Percentiles rank a stretch among this genome's conserved stretches.
Conservation (phyloP, 106 monocot genomes). For the Alisma plantagoaquatica region DNA sequence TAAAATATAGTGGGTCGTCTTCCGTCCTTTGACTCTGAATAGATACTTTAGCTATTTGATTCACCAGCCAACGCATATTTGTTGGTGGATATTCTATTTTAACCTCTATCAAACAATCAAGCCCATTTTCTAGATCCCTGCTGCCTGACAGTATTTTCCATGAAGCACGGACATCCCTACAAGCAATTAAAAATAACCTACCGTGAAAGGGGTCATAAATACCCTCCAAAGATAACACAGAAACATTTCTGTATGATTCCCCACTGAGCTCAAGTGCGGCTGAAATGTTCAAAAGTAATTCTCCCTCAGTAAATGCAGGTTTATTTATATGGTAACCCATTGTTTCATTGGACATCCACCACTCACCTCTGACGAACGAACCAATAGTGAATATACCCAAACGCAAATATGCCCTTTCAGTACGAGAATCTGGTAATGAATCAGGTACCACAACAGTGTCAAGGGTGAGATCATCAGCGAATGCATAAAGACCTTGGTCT, state of each 20-base stretch:
- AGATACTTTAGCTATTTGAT: conserved; percentile 36
- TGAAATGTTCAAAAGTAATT: conserved; percentile 46
- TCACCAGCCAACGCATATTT: conserved; percentile 52
- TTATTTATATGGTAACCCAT: too few species aligned
- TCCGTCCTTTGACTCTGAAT: conserved; percentile 40
- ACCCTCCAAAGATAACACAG: conserved; percentile 42
- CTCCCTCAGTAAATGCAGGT: conserved; percentile 16
- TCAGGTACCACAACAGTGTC: conserved; percentile 22
- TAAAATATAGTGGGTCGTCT: conserved; percentile 50
- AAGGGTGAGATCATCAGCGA: conserved; percentile 44
- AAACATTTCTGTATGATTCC: conserved; percentile 24
- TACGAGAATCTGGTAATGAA: conserved; percentile 12
- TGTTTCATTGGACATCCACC: too few species aligned
- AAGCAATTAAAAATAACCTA: conserved; percentile 52
- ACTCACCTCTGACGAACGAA: conserved; percentile 18
- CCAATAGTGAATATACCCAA: conserved; percentile 45
- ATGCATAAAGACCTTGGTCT: conserved; percentile 18
- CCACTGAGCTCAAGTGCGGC: conserved; percentile 34
- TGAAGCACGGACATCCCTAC: conserved; percentile 39
- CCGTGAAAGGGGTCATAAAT: conserved; percentile 58
- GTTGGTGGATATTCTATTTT: conserved; percentile 59
- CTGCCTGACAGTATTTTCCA: conserved; percentile 36
- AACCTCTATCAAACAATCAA: conserved; percentile 58
- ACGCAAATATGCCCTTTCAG: conserved; percentile 12
- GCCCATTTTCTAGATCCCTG: conserved; percentile 38